These are phyloP conservation scores for Phytophthora hybrid DNA, from an alignment of 352 stramenopile genomes.

Conservation along the genomic window DNA sequence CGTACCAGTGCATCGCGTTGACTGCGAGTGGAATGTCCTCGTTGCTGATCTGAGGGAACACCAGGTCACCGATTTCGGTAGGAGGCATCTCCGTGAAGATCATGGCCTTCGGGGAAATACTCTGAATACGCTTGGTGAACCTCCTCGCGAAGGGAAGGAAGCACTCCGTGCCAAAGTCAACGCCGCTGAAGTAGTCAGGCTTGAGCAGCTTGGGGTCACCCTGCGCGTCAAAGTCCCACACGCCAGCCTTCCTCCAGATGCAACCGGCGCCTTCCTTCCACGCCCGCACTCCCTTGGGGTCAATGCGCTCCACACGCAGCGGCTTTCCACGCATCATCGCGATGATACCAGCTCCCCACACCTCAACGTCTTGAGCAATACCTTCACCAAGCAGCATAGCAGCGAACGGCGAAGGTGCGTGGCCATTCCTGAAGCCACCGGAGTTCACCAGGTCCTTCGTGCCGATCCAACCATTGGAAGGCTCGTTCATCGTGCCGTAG, in stretches of 20 bases:
- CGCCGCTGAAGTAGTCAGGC: slow-evolving; percentile 67
- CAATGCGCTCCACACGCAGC: slow-evolving; percentile 46
- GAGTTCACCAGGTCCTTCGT: slow-evolving; percentile 51
- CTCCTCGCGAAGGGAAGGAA: slow-evolving; percentile 75
- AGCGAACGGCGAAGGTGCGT: slow-evolving; percentile 72
- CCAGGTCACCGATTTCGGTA: slow-evolving; percentile 60
- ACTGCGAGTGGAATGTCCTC: slow-evolving; percentile 59
- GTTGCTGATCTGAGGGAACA: slow-evolving; percentile 67
- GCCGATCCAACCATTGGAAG: slow-evolving; percentile 75
- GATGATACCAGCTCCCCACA: slow-evolving; percentile 69
- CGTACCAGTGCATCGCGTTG: slow-evolving; percentile 91
- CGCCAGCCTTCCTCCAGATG: slow-evolving; percentile 80
- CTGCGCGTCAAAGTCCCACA: slow-evolving; percentile 58
- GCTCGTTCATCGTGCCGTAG: slow-evolving; percentile 92
- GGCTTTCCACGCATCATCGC: slow-evolving; percentile 64
- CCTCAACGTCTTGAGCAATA: slow-evolving; percentile 60
- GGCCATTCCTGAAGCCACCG: slow-evolving; percentile 62
- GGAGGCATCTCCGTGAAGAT: slow-evolving; percentile 84
- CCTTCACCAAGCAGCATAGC: slow-evolving; percentile 78
- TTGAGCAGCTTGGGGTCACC: slow-evolving; percentile 54
- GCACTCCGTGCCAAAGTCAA: slow-evolving; percentile 76
- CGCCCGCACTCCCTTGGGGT: slow-evolving; percentile 58
- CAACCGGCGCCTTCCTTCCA: slow-evolving; percentile 68
- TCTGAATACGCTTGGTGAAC: slow-evolving; percentile 61
- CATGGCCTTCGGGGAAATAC: slow-evolving; percentile 59